Base-by-base conservation (phyloP, 352 stramenopile genomes). In the Phytophthora aleatoria region DNA sequence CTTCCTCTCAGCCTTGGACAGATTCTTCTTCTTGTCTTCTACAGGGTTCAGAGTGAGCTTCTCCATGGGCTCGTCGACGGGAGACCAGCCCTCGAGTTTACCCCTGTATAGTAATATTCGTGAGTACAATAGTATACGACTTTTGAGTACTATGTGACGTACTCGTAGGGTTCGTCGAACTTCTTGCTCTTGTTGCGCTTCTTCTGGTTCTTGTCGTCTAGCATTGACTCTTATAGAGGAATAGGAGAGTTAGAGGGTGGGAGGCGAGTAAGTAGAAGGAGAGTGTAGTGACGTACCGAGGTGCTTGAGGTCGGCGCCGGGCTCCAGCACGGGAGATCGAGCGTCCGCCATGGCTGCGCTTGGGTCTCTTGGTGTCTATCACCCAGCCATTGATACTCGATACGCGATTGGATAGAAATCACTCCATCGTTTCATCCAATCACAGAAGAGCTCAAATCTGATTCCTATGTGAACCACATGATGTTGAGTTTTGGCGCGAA, bases 1-100 rank as follows among this genome's bases (percentile, higher is more conserved):
- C 75, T 91, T 91, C 64, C 79, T 77, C 59, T 91, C 82, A 0
- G 77, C 82, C 55, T 91, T 91, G 33, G 63, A 81, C 6, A 89
- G 44, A 50, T 77, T 66, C 64, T 77, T 66, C 64, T 90, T 87
- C 47, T 63, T 57, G 27, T 76, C 61, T 2, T 26, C 24, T 9
- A 48, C 42, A 7, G 73, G 67, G 2, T 65, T 76, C 0, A 91
- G 67, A 61, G 61, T 81, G 41, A 91, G 70, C 20, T 61, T 70
- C 61, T 91, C 82, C 69, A 91, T 88, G n/a, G 61, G 38, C 52
- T 56, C 54, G 10, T 51, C 64, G n/a, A 78, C 83, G 35, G 82
- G 79, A 45, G 82, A 91, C 82, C 82, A 91, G 47, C 82, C 82
- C 39, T 87, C 77, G 5, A 91, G 52, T 54, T 77, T 73, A 31